These are phyloP conservation scores for Xylaria flabelliformis DNA, from an alignment of 495 filamentous ascomycete species.

Conservation along the genomic window DNA sequence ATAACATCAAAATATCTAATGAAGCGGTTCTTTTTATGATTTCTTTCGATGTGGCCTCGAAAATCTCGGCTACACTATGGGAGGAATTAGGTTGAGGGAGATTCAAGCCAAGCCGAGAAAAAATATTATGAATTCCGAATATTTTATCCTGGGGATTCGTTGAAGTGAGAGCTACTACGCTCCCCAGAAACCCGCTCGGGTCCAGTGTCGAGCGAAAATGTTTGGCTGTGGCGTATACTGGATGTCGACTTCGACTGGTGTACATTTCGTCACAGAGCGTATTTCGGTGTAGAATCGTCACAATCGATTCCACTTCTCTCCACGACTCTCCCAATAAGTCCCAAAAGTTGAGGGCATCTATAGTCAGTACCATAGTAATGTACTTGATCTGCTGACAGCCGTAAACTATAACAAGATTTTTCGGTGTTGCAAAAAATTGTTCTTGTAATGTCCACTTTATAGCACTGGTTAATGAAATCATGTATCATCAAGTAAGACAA, in stretches of 20 bases:
- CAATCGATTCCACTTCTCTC: too few relatives aligned
- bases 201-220: too few relatives aligned
- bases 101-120: background rate
- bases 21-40: background rate
- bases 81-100: background rate
- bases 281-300: too few relatives aligned
- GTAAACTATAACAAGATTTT: background rate
- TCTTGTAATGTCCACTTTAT: conserved; percentile 11
- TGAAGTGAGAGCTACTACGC: background rate
- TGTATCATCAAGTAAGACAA: background rate
- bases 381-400: background rate
- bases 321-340: too few relatives aligned
- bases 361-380: background rate
- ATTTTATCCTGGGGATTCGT: background rate
- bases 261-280: too few relatives aligned
- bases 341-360: too few relatives aligned
- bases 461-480: background rate
- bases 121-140: conserved; percentile 11
- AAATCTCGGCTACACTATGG: background rate
- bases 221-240: too few relatives aligned
- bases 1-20: background rate
- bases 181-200: background rate
- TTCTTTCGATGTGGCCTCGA: background rate
- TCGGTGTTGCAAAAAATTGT: background rate
- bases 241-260: too few relatives aligned